A percentile compares a stretch with the other conserved stretches of the same genome.
Conservation (phyloP, 768 basidiomycete species). For the Hirschioporus abietinus region DNA sequence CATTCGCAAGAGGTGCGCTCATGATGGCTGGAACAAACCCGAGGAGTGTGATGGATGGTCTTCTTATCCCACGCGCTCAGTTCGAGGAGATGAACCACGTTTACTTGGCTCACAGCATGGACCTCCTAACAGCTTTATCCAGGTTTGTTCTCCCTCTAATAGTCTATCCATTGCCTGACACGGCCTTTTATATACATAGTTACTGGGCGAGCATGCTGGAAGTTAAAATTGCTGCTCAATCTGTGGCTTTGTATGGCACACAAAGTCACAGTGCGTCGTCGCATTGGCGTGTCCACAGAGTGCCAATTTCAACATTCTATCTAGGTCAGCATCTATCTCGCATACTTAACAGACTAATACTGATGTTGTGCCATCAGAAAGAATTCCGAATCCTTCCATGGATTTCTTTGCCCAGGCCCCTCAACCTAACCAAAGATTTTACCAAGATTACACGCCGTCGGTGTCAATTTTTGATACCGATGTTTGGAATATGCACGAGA, state of each 20-base stretch:
- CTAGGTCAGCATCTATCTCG: not conserved
- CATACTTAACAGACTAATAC: not conserved
- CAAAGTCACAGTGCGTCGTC: not conserved
- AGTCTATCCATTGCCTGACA: not conserved
- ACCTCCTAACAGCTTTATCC: not conserved
- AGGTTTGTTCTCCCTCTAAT: not conserved
- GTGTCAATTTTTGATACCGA: not conserved
- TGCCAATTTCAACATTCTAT: not conserved
- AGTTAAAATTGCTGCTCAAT: not conserved
- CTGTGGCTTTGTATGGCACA: not conserved
- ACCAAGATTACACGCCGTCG: not conserved
- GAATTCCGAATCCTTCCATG: not conserved
- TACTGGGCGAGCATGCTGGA: not conserved
- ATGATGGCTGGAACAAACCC: not conserved
- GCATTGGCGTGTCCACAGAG: not conserved
- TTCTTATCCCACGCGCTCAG: not conserved
- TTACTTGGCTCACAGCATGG: not conserved
- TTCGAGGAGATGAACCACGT: not conserved
- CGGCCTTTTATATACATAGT: not conserved
- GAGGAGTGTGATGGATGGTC: not conserved
- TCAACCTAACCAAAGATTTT: not conserved
- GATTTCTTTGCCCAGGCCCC: not conserved
- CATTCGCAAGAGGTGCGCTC: constrained; percentile 3
- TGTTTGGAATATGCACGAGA: not conserved
- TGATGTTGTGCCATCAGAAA: not conserved